A percentile compares a stretch with the other conserved stretches of the same genome.
These are phyloP conservation scores for Phytophthora cactorum DNA, from an alignment of 352 stramenopile species.

Conservation along the genomic window DNA sequence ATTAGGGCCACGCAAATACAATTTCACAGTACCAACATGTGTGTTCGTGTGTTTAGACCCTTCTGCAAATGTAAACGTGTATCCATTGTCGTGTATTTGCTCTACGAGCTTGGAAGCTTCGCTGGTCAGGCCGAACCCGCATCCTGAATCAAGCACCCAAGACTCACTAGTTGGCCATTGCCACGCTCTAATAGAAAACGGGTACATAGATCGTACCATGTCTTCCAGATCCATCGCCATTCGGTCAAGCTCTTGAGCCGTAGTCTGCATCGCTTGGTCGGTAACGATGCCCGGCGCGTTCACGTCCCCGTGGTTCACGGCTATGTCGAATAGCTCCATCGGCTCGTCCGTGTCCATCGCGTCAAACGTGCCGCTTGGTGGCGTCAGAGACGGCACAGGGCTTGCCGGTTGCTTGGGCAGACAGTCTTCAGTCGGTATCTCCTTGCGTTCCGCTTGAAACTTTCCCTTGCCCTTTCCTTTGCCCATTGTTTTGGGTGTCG, in stretches of 20 bases:
- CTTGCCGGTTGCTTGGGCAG: not conserved
- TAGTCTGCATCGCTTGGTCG: no score
- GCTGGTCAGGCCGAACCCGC: constrained; percentile 14
- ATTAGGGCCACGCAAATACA: constrained; percentile 11
- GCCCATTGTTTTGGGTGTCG: no score
- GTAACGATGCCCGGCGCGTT: no score
- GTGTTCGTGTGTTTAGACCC: not conserved
- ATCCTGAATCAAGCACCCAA: constrained; percentile 13
- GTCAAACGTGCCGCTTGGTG: not conserved
- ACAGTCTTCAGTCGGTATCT: not conserved
- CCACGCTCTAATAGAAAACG: not conserved
- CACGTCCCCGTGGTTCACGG: not conserved
- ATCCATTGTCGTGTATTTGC: not conserved
- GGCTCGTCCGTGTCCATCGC: not conserved
- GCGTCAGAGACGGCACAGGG: no score
- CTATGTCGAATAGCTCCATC: not conserved
- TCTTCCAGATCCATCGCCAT: not conserved
- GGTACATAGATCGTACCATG: not conserved
- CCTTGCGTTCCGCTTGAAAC: not conserved
- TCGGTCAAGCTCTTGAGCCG: no score
- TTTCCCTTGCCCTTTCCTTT: no score
- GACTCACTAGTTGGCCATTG: constrained; percentile 2
- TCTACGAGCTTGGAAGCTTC: constrained; percentile 4
- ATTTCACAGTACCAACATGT: constrained; percentile 20
- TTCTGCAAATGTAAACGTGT: constrained; percentile 17